Evolutionary conservation across 441 rosid genomes (phyloP), one percentile per base, ranked within the genome.

Genomic region (Pelargonium cotyledonis): DNA sequence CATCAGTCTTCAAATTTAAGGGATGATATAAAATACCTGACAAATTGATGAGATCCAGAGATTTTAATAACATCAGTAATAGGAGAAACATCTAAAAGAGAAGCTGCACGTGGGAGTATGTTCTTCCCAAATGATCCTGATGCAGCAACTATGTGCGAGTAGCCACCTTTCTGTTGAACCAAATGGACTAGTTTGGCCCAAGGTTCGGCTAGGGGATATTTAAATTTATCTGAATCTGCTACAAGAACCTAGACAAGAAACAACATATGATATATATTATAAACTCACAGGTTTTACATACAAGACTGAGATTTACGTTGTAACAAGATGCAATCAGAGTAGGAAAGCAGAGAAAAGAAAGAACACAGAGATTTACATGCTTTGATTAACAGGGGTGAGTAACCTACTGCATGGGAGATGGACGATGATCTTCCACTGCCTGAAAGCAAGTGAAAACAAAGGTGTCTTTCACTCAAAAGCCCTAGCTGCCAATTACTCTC

Each of bases 71-170:
- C 95, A 84, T 94, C 96, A 64, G 98, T 91, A 77, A 88, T 73
- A 14, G 96, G 98, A 81, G 93, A 91, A 76, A 94, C 95, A 77
- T 91, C 96, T 73, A 91, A 80, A 67, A 91, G 83, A 69, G 98
- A 91, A 70, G 98, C 96, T 1, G 90, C 89, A 70, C 98, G 95
- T 1, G 97, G 97, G 44, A 91, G 73, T 46, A 88, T 35, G 70
- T 91, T 91, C 78, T 94, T 94, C 77, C 97, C 97, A 63, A 94
- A 94, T 60, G 98, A 94, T 77, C 85, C 80, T 0, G 97, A 83
- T 35, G 88, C 82, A 74, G 93, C 80, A 75, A 94, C 66, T 23
- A 91, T 83, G 40, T 94, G 96, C 0, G 98, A 85, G 78, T 91
- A 89, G 11, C 80, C 84, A 65, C 85, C 82, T 73, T 75, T 81